Evolutionary conservation across 805 yeast species (phyloP), one percentile per base, ranked within the genome.

Genomic region (Candida oleophila): DNA sequence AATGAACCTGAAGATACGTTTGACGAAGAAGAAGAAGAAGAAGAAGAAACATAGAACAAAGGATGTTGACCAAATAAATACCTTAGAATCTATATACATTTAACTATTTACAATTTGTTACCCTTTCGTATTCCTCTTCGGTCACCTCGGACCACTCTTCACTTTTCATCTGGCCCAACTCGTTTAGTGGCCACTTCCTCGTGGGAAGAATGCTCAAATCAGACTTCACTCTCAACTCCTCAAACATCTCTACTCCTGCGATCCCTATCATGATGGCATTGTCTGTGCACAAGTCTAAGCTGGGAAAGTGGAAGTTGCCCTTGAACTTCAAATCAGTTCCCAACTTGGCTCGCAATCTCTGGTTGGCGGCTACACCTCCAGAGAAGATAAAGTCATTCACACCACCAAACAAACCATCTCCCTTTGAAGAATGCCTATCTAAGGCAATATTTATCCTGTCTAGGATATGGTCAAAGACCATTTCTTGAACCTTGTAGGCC

Each of bases 201-300:
- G 81, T 69, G 1, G 96, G 95, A n/a, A 76, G 57, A 2, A 82
- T 78, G 9, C 66, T 74, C 37, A 87, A 55, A 4, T 74, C 77
- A 0, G 90, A 78, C 11, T 74, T 68, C 18, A 64, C 37, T 16
- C 66, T 61, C 4, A 77, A 75, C 15, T 61, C 54, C 60, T 90
- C 96, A 59, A 69, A 85, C 16, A 91, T 66, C 61, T 92, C 97
- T 7, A 92, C 88, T 0, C 97, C 99, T 0, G 98, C 96, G 83
- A 95, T 89, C 1, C 97, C 99, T 44, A 94, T 94, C 99, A 94
- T 94, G 2, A 89, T 80, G 0, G 97, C 96, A 63, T 94, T 94
- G 59, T 94, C 99, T 0, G 97, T 89, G 60, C 99, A 94, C 49
- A 90, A 68, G 1, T 74, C 65, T 2, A 82, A 69, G 18, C 80